Conservation (phyloP, 2,329 filamentous ascomycete genomes). For the Pseudonectria buxi region DNA sequence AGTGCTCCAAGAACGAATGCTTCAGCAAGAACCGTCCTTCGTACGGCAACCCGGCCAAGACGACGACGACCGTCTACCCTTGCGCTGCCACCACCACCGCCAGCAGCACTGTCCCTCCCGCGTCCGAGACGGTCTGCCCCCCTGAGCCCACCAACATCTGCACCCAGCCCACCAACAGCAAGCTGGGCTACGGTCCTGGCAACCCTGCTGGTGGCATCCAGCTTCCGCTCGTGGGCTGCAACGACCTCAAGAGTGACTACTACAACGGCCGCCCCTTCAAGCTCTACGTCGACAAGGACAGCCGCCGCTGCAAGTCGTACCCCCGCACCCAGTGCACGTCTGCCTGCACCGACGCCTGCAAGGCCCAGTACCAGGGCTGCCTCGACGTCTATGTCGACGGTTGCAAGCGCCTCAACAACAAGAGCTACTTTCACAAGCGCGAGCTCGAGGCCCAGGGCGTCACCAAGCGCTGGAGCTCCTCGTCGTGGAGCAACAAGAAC, state of each 20-base stretch:
- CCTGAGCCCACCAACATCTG: conserved; percentile 47
- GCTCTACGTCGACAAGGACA: conserved; percentile 41
- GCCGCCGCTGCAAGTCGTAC: conserved; percentile 39
- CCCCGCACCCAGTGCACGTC: conserved; percentile 26
- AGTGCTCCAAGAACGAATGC: conserved; percentile 38
- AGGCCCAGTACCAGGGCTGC: conserved; percentile 45
- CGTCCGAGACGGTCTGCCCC: conserved; percentile 29
- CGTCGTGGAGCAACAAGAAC: conserved; percentile 24
- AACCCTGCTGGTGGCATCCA: conserved; percentile 47
- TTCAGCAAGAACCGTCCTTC: conserved; percentile 34
- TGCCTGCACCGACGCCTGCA: conserved; percentile 47
- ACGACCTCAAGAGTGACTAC: conserved; percentile 41
- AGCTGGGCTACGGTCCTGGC: conserved; percentile 61
- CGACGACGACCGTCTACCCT: conserved; percentile 29
- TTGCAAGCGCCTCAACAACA: conserved; percentile 31
- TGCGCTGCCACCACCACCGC: conserved; percentile 25
- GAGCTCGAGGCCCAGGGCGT: conserved; percentile 18
- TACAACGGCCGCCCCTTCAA: conserved; percentile 39
- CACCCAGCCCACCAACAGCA: conserved; percentile 46
- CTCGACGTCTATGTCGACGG: conserved; percentile 41
- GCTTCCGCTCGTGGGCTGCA: conserved; percentile 48
- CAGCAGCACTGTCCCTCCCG: conserved; percentile 24
- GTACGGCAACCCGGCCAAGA: conserved; percentile 26
- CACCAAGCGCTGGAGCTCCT: conserved; percentile 20
- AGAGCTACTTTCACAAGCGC: conserved; percentile 21